Conservation (phyloP, 495 filamentous ascomycete genomes). For the Aspergillus affinis region DNA sequence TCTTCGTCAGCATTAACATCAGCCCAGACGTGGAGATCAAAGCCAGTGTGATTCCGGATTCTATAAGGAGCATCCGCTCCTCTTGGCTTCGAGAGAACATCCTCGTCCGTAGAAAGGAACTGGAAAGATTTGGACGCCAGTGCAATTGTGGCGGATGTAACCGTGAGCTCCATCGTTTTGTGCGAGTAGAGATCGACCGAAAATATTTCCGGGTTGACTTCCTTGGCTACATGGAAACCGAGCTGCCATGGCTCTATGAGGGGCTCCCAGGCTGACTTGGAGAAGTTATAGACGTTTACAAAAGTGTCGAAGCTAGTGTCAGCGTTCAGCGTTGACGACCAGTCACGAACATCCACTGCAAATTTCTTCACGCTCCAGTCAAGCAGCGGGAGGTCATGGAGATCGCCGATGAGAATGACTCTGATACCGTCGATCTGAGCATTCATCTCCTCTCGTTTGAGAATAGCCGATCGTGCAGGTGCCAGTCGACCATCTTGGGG, state of each 20-base stretch:
- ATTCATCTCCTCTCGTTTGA: conserved; percentile 80
- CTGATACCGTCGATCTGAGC: conserved; percentile 84
- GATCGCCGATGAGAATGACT: conserved; percentile 89
- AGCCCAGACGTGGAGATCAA: conserved; percentile 80
- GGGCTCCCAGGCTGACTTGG: conserved; percentile 97
- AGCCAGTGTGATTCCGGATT: conserved; percentile 94
- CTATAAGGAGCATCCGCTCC: conserved; percentile 89
- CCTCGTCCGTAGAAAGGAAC: conserved; percentile 85
- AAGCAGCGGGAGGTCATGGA: conserved; percentile 90
- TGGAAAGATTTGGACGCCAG: conserved; percentile 88
- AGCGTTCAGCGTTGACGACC: conserved; percentile 83
- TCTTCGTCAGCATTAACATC: conserved; percentile 62
- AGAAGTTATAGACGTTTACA: conserved; percentile 97
- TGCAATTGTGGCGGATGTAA: conserved; percentile 93
- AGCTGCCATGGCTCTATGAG: conserved; percentile 95
- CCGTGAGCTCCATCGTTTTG: conserved; percentile 84
- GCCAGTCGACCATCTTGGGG: conserved; percentile 19
- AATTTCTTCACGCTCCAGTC: conserved; percentile 95
- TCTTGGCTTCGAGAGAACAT: conserved; percentile 90
- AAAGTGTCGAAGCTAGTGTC: conserved; percentile 90
- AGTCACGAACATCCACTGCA: conserved; percentile 77
- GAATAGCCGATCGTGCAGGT: conserved; percentile 51
- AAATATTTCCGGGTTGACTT: conserved; percentile 69
- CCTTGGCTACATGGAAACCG: conserved; percentile 83
- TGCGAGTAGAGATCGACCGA: conserved; percentile 84